Evolutionary conservation across 305 asterid genomes (phyloP).

Genomic region (Andrographis paniculata): DNA sequence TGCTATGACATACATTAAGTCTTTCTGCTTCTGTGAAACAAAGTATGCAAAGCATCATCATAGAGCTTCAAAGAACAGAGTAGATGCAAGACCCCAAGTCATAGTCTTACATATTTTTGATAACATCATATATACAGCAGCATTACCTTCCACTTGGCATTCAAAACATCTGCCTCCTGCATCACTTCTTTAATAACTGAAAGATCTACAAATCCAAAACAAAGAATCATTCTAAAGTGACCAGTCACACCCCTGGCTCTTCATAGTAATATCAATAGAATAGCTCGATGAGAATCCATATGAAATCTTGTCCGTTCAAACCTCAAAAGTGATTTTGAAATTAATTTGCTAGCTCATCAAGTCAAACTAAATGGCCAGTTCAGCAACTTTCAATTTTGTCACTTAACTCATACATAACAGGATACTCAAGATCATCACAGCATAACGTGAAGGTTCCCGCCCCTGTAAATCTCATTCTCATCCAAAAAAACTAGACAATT

Average conservation of each 20-base stretch:
- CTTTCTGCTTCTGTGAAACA: slow-evolving; percentile 68
- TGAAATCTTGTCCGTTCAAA: neutral
- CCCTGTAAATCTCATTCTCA: too few relatives aligned
- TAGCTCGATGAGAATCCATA: neutral
- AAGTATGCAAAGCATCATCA: neutral
- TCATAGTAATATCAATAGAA: too few relatives aligned
- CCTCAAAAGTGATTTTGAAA: neutral
- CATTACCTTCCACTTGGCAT: slow-evolving; percentile 79
- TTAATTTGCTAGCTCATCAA: slow-evolving; percentile 5
- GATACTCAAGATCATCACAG: too few relatives aligned
- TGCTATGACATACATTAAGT: slow-evolving; percentile 51
- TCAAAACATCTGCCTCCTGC: slow-evolving; percentile 50
- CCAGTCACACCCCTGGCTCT: neutral
- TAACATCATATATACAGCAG: neutral
- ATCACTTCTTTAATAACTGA: slow-evolving; percentile 68
- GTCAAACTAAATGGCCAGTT: neutral
- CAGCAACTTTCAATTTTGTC: too few relatives aligned
- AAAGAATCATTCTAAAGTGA: neutral
- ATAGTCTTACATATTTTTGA: too few relatives aligned
- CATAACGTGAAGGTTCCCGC: too few relatives aligned
- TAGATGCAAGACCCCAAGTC: too few relatives aligned
- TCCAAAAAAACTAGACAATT: too few relatives aligned
- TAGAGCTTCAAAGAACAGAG: neutral
- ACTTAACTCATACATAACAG: too few relatives aligned
- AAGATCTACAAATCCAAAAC: slow-evolving; percentile 43